Conservation (phyloP, 257 asterid species). For the Solanum piurae region DNA sequence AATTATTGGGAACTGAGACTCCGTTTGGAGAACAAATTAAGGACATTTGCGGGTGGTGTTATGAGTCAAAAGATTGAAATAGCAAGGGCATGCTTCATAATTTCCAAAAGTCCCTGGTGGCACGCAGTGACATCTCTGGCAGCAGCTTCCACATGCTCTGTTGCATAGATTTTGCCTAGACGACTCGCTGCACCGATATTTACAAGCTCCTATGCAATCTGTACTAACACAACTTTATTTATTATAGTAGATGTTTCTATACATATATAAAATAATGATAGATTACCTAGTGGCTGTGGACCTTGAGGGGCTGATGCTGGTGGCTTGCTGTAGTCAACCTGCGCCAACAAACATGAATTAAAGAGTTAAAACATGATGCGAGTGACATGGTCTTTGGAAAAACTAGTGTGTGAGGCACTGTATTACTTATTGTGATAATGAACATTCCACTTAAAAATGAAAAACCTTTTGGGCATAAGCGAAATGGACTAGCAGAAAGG, state of each 20-base stretch:
- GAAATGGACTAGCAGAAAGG: slow-evolving; percentile 6
- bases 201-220: slow-evolving; percentile 15
- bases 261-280: neutral
- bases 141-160: slow-evolving; percentile 31
- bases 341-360: neutral
- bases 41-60: slow-evolving; percentile 17
- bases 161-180: slow-evolving; percentile 19
- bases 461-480: neutral
- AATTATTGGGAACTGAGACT: no score
- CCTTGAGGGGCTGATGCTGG: neutral
- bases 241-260: neutral
- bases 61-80: slow-evolving; percentile 8
- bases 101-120: slow-evolving; percentile 27
- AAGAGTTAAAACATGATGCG: neutral
- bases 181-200: slow-evolving; percentile 2
- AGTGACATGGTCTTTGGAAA: neutral
- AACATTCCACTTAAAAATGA: no score
- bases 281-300: neutral
- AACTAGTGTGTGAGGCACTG: no score
- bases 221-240: neutral
- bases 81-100: slow-evolving; percentile 20
- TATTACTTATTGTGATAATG: neutral
- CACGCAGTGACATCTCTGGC: slow-evolving; percentile 13
- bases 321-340: neutral
- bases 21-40: neutral